These are phyloP conservation scores for Gomphus bonarii DNA, from an alignment of 1,284 basidiomycete genomes.

Conservation along the genomic window DNA sequence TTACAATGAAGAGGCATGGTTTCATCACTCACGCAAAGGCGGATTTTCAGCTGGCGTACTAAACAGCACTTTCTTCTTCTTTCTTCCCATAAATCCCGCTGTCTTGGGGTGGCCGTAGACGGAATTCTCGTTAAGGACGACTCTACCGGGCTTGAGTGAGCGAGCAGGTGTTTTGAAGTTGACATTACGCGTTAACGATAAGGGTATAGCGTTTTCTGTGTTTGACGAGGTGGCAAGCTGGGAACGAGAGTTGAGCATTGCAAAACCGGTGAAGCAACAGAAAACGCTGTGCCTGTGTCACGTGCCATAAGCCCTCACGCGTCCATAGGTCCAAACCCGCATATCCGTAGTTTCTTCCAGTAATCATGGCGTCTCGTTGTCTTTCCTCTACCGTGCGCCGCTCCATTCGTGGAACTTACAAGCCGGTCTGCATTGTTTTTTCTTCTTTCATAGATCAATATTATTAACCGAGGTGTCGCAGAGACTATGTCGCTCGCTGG, in stretches of 20 bases:
- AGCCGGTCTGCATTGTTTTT: background rate
- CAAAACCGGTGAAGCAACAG: background rate
- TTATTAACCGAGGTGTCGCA: background rate
- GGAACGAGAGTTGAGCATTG: background rate
- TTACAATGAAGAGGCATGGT: background rate
- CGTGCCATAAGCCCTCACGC: background rate
- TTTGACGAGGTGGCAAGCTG: background rate
- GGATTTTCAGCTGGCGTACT: background rate
- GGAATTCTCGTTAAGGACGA: constrained; percentile 7
- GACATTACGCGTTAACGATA: background rate
- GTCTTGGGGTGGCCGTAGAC: constrained; percentile 2
- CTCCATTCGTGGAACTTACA: background rate
- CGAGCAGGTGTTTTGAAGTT: constrained; percentile 2
- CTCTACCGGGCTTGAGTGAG: background rate
- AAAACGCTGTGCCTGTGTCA: background rate
- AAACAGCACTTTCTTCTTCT: background rate
- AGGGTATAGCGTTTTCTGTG: background rate
- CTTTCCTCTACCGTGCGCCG: constrained; percentile 8
- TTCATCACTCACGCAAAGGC: background rate
- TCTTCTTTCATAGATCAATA: background rate
- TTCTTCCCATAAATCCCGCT: background rate
- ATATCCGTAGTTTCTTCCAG: background rate
- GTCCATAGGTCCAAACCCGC: background rate
- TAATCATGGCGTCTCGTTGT: constrained; percentile 51
- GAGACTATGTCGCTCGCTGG: constrained; percentile 37